These are phyloP conservation scores for Carex arenaria DNA, from an alignment of 202 grass and related monocot genomes.

Conservation along the genomic window DNA sequence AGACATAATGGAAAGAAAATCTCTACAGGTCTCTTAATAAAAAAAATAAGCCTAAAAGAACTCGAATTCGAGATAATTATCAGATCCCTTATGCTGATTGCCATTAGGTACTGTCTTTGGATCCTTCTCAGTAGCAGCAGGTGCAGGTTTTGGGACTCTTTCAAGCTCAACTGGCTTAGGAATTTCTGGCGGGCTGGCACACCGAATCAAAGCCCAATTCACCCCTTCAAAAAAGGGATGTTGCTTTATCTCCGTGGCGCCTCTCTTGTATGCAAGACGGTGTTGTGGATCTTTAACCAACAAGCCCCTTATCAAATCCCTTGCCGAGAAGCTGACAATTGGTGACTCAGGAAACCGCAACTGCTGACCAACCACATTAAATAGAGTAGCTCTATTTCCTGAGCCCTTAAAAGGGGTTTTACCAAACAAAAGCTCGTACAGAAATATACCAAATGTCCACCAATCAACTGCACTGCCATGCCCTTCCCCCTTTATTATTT, in stretches of 20 bases:
- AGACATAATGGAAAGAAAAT: slow-evolving; percentile 7
- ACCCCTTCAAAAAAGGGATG: slow-evolving; percentile 71
- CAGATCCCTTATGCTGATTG: slow-evolving; percentile 32
- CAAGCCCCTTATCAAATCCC: slow-evolving; percentile 67
- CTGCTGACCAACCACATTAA: slow-evolving; percentile 71
- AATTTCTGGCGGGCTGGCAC: slow-evolving; percentile 55
- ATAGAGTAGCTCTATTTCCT: slow-evolving; percentile 68
- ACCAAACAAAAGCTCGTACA: slow-evolving; percentile 64
- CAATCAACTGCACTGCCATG: slow-evolving; percentile 74
- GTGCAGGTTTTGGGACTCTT: slow-evolving; percentile 26
- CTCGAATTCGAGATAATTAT: slow-evolving; percentile 70
- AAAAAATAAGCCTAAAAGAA: slow-evolving; percentile 57
- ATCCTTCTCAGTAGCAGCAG: slow-evolving; percentile 17
- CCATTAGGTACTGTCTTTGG: slow-evolving; percentile 32
- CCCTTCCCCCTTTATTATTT: slow-evolving; percentile 75
- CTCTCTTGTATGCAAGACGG: slow-evolving; percentile 58
- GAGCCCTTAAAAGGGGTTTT: slow-evolving; percentile 78
- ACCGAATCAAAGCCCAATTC: slow-evolving; percentile 70
- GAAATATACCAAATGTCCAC: slow-evolving; percentile 79
- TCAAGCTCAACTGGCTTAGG: slow-evolving; percentile 56
- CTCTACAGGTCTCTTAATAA: slow-evolving; percentile 10
- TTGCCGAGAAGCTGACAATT: slow-evolving; percentile 55
- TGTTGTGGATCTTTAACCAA: slow-evolving; percentile 65
- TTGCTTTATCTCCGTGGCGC: slow-evolving; percentile 66
- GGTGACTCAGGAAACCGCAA: slow-evolving; percentile 58